Conservation (phyloP, 1,139 yeast genomes). For the Yamadazyma trypodendri region DNA sequence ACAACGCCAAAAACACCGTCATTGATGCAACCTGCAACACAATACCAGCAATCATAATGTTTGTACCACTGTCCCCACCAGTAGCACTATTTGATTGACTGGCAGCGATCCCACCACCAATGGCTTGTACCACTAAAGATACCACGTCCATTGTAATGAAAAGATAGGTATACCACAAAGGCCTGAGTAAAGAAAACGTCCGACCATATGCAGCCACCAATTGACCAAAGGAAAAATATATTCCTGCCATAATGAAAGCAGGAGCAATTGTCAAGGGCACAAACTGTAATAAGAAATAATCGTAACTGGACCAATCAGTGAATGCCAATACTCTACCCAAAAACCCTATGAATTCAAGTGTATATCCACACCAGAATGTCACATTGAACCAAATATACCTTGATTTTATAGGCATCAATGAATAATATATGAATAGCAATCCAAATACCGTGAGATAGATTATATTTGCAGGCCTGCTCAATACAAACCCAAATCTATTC, state of each 20-base stretch:
- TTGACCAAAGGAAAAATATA: slow-evolving; percentile 37
- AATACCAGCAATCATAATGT: slow-evolving; percentile 39
- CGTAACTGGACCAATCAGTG: slow-evolving; percentile 29
- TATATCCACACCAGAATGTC: slow-evolving; percentile 29
- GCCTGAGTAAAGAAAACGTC: slow-evolving; percentile 25
- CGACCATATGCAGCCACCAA: slow-evolving; percentile 31
- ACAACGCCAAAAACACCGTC: slow-evolving; percentile 29
- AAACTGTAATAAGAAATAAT: slow-evolving; percentile 32
- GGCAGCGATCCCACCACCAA: slow-evolving; percentile 39
- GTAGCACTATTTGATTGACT: slow-evolving; percentile 18
- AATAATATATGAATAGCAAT: slow-evolving; percentile 21
- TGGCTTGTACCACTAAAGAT: slow-evolving; percentile 35
- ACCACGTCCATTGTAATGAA: slow-evolving; percentile 34
- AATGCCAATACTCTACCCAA: slow-evolving; percentile 55
- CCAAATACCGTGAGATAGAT: slow-evolving; percentile 29
- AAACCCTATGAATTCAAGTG: slow-evolving; percentile 58
- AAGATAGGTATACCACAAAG: slow-evolving; percentile 35
- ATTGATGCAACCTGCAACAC: slow-evolving; percentile 38
- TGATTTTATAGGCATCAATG: slow-evolving; percentile 21
- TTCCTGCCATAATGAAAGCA: slow-evolving; percentile 41
- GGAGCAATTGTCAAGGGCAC: slow-evolving; percentile 39
- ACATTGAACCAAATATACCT: slow-evolving; percentile 31
- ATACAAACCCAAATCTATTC: slow-evolving; percentile 23
- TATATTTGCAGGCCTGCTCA: slow-evolving; percentile 30
- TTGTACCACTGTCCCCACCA: slow-evolving; percentile 25